phyloP scores from a whole-genome alignment of 2,329 filamentous ascomycete species.

The Colletotrichum sp. region DNA sequence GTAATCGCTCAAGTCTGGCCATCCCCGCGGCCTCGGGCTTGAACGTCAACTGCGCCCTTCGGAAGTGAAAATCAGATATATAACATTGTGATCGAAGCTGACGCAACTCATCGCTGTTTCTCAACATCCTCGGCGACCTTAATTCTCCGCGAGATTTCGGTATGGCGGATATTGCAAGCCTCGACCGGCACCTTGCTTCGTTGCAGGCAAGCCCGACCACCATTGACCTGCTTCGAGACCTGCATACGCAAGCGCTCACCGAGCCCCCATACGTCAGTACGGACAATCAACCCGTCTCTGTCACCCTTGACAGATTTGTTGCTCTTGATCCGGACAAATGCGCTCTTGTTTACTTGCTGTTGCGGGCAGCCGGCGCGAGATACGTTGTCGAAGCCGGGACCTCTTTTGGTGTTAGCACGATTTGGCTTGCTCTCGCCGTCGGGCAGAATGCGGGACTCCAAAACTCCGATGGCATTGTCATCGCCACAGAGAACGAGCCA shows the following conservation, averaged over 20 bases:
- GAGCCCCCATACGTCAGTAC: constrained; percentile 34
- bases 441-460: constrained; percentile 44
- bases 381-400: constrained; percentile 66
- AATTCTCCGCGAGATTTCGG: not conserved
- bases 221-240: constrained; percentile 29
- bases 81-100: not conserved
- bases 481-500: constrained; percentile 65
- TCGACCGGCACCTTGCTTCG: constrained; percentile 34
- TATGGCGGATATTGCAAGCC: not conserved
- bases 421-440: constrained; percentile 65
- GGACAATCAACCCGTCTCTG: constrained; percentile 7
- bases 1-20: not conserved
- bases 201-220: constrained; percentile 29
- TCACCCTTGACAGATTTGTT: constrained; percentile 56
- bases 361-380: constrained; percentile 50
- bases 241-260: constrained; percentile 34
- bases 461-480: constrained; percentile 44
- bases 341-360: constrained; percentile 59
- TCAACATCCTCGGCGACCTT: not conserved
- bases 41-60: not conserved
- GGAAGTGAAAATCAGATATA: not conserved
- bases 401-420: constrained; percentile 65
- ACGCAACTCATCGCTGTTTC: not conserved
- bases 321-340: constrained; percentile 65
- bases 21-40: not conserved